A percentile compares a stretch with the other conserved stretches of the same genome.
phyloP scores from a whole-genome alignment of 2,329 filamentous ascomycete species.

The Chaetomiaceae sp. region DNA sequence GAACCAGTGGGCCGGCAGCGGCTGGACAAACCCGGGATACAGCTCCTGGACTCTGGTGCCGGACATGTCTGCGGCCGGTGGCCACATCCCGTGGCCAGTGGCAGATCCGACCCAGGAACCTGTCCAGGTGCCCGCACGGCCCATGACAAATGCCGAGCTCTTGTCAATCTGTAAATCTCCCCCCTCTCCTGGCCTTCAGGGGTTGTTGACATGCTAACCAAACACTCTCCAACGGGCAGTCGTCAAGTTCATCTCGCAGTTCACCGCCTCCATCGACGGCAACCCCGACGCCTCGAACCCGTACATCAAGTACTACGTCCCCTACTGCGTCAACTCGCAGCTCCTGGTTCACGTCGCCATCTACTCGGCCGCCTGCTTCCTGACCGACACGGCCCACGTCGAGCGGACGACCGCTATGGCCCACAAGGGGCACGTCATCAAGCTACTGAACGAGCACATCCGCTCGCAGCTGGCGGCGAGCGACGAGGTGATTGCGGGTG shows the following conservation, averaged over 20 bases:
- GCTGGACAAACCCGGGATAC: slow-evolving; percentile 7
- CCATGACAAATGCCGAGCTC: slow-evolving; percentile 42
- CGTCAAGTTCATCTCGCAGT: slow-evolving; percentile 45
- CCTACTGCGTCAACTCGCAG: slow-evolving; percentile 46
- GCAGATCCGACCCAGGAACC: slow-evolving; percentile 31
- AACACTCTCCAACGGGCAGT: too few relatives aligned
- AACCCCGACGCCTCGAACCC: slow-evolving; percentile 40
- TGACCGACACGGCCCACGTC: slow-evolving; percentile 46
- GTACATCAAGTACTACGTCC: slow-evolving; percentile 46
- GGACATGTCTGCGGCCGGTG: neutral
- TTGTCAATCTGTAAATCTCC: slow-evolving; percentile 40
- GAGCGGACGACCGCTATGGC: slow-evolving; percentile 40
- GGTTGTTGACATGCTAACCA: too few relatives aligned
- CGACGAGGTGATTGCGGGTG: slow-evolving; percentile 45
- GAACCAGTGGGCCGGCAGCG: slow-evolving; percentile 7
- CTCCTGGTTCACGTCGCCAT: slow-evolving; percentile 46
- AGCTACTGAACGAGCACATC: slow-evolving; percentile 46
- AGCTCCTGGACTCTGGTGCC: slow-evolving; percentile 20
- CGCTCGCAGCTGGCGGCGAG: slow-evolving; percentile 34
- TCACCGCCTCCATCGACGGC: slow-evolving; percentile 48
- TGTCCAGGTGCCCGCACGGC: slow-evolving; percentile 35
- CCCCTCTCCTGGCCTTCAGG: too few relatives aligned
- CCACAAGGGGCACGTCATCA: slow-evolving; percentile 41
- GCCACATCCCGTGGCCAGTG: slow-evolving; percentile 15
- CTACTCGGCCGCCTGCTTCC: slow-evolving; percentile 48